These are phyloP conservation scores for Colletotrichum cuscutae DNA, from an alignment of 2,329 filamentous ascomycete genomes.

Conservation along the genomic window DNA sequence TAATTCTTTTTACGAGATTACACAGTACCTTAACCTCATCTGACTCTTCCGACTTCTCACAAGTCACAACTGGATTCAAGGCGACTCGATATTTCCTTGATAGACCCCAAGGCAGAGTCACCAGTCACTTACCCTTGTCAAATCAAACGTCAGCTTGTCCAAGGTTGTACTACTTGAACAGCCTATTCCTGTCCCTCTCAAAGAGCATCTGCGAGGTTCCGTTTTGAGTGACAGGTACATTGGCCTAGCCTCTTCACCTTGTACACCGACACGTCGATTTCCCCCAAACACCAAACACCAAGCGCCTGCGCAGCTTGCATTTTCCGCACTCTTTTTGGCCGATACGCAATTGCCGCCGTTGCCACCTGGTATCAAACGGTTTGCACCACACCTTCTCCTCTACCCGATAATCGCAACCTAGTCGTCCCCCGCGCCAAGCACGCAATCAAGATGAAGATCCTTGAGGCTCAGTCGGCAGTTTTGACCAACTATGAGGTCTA, in stretches of 20 bases:
- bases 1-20: not conserved
- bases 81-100: not conserved
- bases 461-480: constrained; percentile 76
- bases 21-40: not conserved
- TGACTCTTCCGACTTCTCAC: not conserved
- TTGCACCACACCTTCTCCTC: not conserved
- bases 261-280: constrained; percentile 28
- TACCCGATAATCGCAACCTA: not conserved
- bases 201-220: constrained; percentile 11
- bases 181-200: constrained; percentile 15
- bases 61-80: not conserved
- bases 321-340: not conserved
- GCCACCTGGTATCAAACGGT: not conserved
- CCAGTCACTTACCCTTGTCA: not conserved
- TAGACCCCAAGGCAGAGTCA: not conserved
- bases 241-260: constrained; percentile 28
- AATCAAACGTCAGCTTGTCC: not conserved
- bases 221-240: constrained; percentile 15
- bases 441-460: constrained; percentile 68
- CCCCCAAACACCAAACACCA: constrained; percentile 10
- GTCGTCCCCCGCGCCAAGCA: not conserved
- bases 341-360: constrained; percentile 8
- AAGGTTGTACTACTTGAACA: constrained; percentile 25
- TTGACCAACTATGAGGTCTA: constrained; percentile 81
- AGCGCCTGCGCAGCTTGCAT: constrained; percentile 18